phyloP scores from a whole-genome alignment of 805 yeast species.

The Candida pseudofarinosa region DNA sequence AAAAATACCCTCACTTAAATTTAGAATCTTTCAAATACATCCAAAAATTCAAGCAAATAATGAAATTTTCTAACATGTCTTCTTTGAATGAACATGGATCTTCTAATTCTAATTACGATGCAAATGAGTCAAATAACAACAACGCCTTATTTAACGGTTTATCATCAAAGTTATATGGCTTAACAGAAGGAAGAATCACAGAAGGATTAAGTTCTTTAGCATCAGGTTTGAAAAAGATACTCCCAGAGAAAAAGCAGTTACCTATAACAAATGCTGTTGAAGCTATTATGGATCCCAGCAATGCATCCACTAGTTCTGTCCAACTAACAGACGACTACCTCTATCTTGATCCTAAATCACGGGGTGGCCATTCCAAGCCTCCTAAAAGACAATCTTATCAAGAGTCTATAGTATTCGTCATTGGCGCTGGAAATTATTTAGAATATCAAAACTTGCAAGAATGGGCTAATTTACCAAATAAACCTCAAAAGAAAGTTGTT shows the following conservation, averaged over 20 bases:
- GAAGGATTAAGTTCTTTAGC: conserved; percentile 90
- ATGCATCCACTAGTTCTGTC: conserved; percentile 58
- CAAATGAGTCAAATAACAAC: conserved; percentile 31
- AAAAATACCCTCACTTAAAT: conserved; percentile 49
- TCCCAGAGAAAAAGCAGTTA: conserved; percentile 84
- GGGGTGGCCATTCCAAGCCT: conserved; percentile 87
- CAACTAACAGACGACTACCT: conserved; percentile 83
- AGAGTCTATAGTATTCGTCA: conserved; percentile 83
- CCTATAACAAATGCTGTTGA: conserved; percentile 91
- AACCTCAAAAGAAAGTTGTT: conserved; percentile 50
- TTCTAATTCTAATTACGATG: conserved; percentile 5
- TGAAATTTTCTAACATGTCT: conserved; percentile 18
- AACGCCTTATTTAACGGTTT: conserved; percentile 67
- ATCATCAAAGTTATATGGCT: conserved; percentile 72
- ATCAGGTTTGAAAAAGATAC: conserved; percentile 77
- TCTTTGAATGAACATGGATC: conserved; percentile 11
- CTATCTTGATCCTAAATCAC: conserved; percentile 83
- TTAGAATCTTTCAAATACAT: conserved; percentile 66
- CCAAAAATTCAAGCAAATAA: conserved; percentile 69
- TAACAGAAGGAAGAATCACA: conserved; percentile 77
- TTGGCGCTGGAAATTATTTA: conserved; percentile 94
- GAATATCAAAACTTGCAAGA: conserved; percentile 94
- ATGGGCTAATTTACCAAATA: conserved; percentile 52
- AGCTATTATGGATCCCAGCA: conserved; percentile 80
- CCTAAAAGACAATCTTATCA: conserved; percentile 80